These are phyloP conservation scores for Penicillium concentricum DNA, from an alignment of 2,329 filamentous ascomycete genomes.

Conservation along the genomic window DNA sequence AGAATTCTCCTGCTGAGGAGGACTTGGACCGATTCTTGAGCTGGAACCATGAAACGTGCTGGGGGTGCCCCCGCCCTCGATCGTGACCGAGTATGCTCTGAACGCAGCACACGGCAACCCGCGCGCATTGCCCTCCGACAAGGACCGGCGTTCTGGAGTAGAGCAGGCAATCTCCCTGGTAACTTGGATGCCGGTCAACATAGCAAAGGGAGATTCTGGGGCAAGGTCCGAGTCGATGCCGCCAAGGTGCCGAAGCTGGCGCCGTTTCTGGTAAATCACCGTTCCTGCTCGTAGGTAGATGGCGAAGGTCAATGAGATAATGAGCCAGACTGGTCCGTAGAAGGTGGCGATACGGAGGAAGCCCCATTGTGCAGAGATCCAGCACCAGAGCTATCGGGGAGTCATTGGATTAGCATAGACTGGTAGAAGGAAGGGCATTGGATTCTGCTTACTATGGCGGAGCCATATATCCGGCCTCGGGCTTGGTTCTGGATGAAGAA, in stretches of 20 bases:
- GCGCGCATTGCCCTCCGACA: slow-evolving; percentile 2
- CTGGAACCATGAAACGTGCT: not conserved
- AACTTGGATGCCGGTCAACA: slow-evolving; percentile 65
- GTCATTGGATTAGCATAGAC: not conserved
- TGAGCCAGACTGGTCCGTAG: slow-evolving; percentile 55
- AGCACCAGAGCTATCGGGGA: slow-evolving; percentile 72
- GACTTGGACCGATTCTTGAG: not conserved
- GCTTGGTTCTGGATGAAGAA: slow-evolving; percentile 60
- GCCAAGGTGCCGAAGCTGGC: slow-evolving; percentile 58
- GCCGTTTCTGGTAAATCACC: slow-evolving; percentile 55
- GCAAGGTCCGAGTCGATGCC: slow-evolving; percentile 47
- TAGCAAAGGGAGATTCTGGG: slow-evolving; percentile 43
- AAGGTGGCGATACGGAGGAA: slow-evolving; percentile 71
- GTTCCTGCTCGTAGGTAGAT: slow-evolving; percentile 44
- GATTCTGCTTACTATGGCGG: slow-evolving; percentile 57
- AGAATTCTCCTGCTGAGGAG: slow-evolving; percentile 1
- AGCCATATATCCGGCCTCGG: slow-evolving; percentile 65
- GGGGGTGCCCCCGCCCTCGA: slow-evolving; percentile 25
- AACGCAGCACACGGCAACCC: slow-evolving; percentile 9
- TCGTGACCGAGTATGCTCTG: slow-evolving; percentile 34
- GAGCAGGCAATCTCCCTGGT: slow-evolving; percentile 51
- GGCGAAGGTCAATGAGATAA: slow-evolving; percentile 40
- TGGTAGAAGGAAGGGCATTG: not conserved
- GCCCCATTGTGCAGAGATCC: slow-evolving; percentile 67
- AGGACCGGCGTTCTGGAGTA: slow-evolving; percentile 6